Percentiles rank a stretch among this genome's conserved stretches.
phyloP scores from a whole-genome alignment of 1,284 basidiomycete genomes.

The Leccinum pseudoinsigne region DNA sequence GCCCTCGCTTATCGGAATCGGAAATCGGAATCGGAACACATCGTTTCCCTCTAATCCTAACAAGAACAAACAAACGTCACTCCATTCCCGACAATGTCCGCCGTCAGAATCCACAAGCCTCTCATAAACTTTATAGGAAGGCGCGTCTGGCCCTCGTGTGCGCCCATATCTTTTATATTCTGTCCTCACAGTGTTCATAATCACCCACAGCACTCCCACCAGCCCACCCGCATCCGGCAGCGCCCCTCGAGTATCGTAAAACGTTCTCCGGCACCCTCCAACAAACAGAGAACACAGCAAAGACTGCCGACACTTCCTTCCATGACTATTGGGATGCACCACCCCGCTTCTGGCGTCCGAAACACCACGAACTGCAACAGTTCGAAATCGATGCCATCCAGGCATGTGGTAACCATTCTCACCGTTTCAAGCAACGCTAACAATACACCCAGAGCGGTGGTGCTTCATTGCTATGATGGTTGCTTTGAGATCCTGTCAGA shows the following conservation, averaged over 20 bases:
- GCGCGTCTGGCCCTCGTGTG: constrained; percentile 60
- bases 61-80: constrained; percentile 19
- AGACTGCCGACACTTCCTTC: constrained; percentile 39
- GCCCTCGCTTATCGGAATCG: constrained; percentile 12
- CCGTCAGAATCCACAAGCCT: constrained; percentile 53
- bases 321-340: constrained; percentile 83
- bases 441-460: constrained; percentile 62
- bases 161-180: constrained; percentile 20
- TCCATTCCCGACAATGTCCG: constrained; percentile 17
- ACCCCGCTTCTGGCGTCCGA: constrained; percentile 62
- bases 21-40: constrained; percentile 7
- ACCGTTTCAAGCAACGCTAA: constrained; percentile 7
- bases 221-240: constrained; percentile 74
- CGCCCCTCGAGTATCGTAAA: constrained; percentile 68
- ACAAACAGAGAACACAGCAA: constrained; percentile 41
- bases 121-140: constrained; percentile 83
- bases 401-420: constrained; percentile 46
- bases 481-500: neutral
- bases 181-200: constrained; percentile 13
- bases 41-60: constrained; percentile 23
- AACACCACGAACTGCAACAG: constrained; percentile 55
- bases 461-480: constrained; percentile 52
- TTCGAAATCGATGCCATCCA: constrained; percentile 78
- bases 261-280: constrained; percentile 60
- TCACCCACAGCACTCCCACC: constrained; percentile 49